Base-by-base conservation (phyloP, 306 rosid genomes). In the Fagus sylvatica region DNA sequence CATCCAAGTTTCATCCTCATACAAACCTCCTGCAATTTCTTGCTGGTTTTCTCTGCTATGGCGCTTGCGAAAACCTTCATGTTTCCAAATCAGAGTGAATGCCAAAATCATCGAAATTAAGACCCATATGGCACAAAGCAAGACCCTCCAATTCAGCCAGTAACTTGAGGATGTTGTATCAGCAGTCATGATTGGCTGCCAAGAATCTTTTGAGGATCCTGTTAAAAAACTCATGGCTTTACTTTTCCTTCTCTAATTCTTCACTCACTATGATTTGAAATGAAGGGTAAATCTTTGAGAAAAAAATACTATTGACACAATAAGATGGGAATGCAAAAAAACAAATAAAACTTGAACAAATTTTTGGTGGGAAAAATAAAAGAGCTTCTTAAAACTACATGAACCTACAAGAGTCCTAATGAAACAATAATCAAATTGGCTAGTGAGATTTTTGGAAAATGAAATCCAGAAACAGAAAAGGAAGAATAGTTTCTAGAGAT, bases 1-100 rank as follows among this genome's bases (percentile, higher is more conserved):
- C 81, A 85, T 88, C 99, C 98, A 96, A n/a, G 93, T 90, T 73
- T 96, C 98, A 83, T 93, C 98, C 32, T 91, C 98, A 68, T 86
- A 93, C 86, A 96, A 77, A 84, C 75, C 65, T 37, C 88, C 84
- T 34, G 87, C 53, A 11, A 65, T 48, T 83, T 89, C 85, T 75
- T 82, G 73, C 71, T 76, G 82, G 60, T 51, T 79, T 80, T 82
- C 93, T 69, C 77, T 76, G 79, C 66, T 53, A 10, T 34, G 60
- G 41, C 75, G 65, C 71, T 72, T 84, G 61, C 83, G 40, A 1
- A 59, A 77, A 74, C 86, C 82, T 82, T 93, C 99, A 28, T 78
- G 76, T 76, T 87, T 95, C 86, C 77, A 80, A 79, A 93, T 79
- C 19, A 93, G 69, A 65, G 91, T 60, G 40, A 60, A 69, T 4